Evolutionary conservation across 441 rosid species (phyloP).

Genomic region (Melastoma candidum): DNA sequence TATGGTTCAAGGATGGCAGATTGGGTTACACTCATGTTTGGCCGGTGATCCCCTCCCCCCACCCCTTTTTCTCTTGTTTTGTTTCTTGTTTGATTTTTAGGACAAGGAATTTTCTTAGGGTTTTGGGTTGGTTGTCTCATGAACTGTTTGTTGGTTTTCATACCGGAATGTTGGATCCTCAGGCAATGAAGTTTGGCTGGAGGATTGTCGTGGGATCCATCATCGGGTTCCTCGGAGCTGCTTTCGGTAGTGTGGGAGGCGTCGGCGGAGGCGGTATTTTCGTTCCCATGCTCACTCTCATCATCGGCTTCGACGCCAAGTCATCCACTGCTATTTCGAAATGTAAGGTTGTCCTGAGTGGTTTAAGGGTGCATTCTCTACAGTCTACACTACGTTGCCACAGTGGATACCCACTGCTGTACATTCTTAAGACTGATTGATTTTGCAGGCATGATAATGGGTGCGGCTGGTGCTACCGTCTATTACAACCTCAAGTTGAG

Average conservation of each 20-base stretch:
- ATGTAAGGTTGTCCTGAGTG: constrained; percentile 6
- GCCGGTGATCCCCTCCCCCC: constrained; percentile 34
- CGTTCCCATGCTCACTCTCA: constrained; percentile 10
- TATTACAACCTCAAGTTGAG: constrained; percentile 9
- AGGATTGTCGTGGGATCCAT: background rate
- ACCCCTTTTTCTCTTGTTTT: background rate
- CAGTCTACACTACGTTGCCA: no score
- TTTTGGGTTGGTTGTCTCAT: background rate
- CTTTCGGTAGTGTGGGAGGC: constrained; percentile 9
- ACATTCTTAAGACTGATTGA: no score
- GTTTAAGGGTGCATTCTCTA: background rate
- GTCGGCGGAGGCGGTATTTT: constrained; percentile 13
- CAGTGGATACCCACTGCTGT: no score
- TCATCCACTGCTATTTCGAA: constrained; percentile 12
- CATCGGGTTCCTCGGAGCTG: constrained; percentile 11
- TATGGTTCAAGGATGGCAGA: constrained; percentile 19
- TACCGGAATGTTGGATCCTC: background rate
- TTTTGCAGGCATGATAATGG: constrained; percentile 12
- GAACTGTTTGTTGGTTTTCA: background rate
- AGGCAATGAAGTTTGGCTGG: constrained; percentile 15
- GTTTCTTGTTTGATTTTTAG: background rate
- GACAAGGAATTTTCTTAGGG: background rate
- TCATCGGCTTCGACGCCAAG: constrained; percentile 12
- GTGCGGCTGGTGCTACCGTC: constrained; percentile 5
- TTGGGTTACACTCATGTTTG: constrained; percentile 39